Percentiles rank a stretch among this genome's conserved stretches.
phyloP scores from a whole-genome alignment of 257 asterid species.

The Henckelia pumila region DNA sequence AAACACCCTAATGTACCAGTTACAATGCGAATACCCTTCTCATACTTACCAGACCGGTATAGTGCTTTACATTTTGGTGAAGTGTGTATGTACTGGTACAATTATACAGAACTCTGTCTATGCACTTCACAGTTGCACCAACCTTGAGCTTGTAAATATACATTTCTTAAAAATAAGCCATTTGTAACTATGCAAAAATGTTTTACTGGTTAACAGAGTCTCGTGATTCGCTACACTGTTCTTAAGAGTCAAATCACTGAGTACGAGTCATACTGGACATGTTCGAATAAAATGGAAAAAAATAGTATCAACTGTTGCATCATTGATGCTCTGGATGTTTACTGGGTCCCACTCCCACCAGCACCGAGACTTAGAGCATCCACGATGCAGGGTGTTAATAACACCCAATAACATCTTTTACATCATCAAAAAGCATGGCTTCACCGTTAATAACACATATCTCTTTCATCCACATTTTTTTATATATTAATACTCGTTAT shows the following conservation, averaged over 20 bases:
- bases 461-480: too few species aligned
- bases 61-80: not conserved
- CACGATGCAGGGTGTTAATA: too few species aligned
- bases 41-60: not conserved
- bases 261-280: not conserved
- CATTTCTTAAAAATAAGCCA: not conserved
- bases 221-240: not conserved
- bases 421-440: too few species aligned
- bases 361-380: too few species aligned
- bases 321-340: too few species aligned
- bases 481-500: too few species aligned
- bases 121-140: not conserved
- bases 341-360: too few species aligned
- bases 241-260: not conserved
- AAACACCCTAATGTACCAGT: not conserved
- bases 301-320: too few species aligned
- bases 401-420: too few species aligned
- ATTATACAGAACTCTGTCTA: not conserved
- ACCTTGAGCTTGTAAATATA: not conserved
- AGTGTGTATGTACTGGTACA: not conserved
- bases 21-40: not conserved
- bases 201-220: not conserved
- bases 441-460: too few species aligned
- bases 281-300: too few species aligned
- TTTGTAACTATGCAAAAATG: not conserved